Base-by-base conservation (phyloP, 192 early-diverging fungal species). In the Gonapodya sp. region DNA sequence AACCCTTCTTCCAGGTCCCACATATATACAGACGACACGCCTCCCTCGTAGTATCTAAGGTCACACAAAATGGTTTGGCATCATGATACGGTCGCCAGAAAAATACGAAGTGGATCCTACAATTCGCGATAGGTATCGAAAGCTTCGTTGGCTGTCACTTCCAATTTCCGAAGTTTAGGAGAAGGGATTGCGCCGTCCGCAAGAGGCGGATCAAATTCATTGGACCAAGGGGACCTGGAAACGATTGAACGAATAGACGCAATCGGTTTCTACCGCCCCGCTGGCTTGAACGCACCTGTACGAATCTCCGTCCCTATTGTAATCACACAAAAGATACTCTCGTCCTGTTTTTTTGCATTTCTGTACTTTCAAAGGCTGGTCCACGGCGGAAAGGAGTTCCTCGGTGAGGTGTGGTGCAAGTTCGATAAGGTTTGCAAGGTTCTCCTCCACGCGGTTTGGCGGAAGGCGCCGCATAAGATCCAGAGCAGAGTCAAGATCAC, bases 391-490 rank as follows among this genome's bases (percentile, higher is more conserved):
- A 2, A 98, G 88, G 36, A 99, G 87, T 46, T 99, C 97, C 79
- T 98, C 97, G 34, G 93, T 92, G 79, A 96, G 86, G 78, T 95
- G 91, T 18, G 96, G 96, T 1, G 93, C 89, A 8, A 98, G 86
- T 33, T 93, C 91, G 16, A 97, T 85, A 34, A 99, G 88, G 36
- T 93, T 92, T 18, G 86, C 87, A 46, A 99, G 86, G 84, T 97
- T 97, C 83, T 93, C 91, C 83, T 95, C 94, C 31, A 94, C 90
- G 80, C 94, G 92, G 81, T 95, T 94, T 82, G 97, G 97, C 73
- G 97, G 95, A 64, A 99, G 90, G 31, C 97, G 93, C 74, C 97
- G 91, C 96, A 98, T 97, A 34, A 99, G 90, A 84, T 99, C 97
- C n/a, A 98, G 89, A 0, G 95, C 95, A 82, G 94, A 94, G 81